These are phyloP conservation scores for Letharia lupina DNA, from an alignment of 495 filamentous ascomycete genomes.

Conservation along the genomic window DNA sequence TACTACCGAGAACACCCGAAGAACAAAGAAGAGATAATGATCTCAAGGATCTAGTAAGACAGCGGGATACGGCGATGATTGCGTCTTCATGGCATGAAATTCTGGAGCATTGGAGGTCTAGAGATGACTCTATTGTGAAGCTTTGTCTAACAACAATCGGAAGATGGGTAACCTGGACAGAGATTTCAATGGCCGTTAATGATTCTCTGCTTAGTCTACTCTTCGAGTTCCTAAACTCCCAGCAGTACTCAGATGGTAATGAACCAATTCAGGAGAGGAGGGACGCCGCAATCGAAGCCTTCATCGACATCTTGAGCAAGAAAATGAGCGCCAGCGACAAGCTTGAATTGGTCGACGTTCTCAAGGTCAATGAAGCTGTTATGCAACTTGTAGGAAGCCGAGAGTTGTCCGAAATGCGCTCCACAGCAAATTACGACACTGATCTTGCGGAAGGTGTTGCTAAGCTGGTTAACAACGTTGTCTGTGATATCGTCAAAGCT, in stretches of 20 bases:
- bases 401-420: conserved; percentile 63
- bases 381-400: conserved; percentile 73
- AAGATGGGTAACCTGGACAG: conserved; percentile 97
- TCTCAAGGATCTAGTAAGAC: conserved; percentile 81
- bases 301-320: conserved; percentile 92
- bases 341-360: conserved; percentile 81
- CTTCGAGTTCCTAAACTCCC: conserved; percentile 66
- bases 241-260: conserved; percentile 35
- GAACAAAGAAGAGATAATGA: conserved; percentile 73
- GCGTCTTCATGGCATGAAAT: conserved; percentile 86
- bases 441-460: conserved; percentile 91
- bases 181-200: conserved; percentile 87
- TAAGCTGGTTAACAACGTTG: conserved; percentile 87
- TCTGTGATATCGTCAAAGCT: conserved; percentile 75
- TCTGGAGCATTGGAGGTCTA: conserved; percentile 66
- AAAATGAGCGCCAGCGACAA: conserved; percentile 95
- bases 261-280: conserved; percentile 62
- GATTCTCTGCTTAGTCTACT: conserved; percentile 73
- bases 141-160: conserved; percentile 81
- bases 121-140: conserved; percentile 67
- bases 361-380: conserved; percentile 77
- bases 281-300: conserved; percentile 81
- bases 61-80: conserved; percentile 77
- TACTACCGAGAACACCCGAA: conserved; percentile 63
- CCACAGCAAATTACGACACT: conserved; percentile 79